A percentile compares a stretch with the other conserved stretches of the same genome.
Evolutionary conservation across 2,329 filamentous ascomycete species (phyloP).

Genomic region (Colletotrichum sp.): DNA sequence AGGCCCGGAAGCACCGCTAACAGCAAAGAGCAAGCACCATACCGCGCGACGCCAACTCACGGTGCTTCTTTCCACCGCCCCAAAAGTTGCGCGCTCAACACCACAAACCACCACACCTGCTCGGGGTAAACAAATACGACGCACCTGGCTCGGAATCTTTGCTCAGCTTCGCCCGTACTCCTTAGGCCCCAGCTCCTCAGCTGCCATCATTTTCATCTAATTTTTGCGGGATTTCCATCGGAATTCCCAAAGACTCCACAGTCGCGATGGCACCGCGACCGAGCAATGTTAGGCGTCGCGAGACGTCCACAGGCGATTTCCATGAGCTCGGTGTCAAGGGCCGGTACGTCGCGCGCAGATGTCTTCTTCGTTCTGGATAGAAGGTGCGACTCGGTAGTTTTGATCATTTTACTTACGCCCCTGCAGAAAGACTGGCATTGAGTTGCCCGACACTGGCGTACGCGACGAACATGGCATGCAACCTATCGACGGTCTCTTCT

Average conservation of each 20-base stretch:
- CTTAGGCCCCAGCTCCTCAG: background rate
- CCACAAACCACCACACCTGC: background rate
- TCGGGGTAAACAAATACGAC: conserved; percentile 4
- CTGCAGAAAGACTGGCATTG: conserved; percentile 85
- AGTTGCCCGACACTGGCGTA: conserved; percentile 75
- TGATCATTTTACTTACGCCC: background rate
- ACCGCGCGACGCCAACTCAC: background rate
- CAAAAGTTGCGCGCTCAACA: conserved; percentile 8
- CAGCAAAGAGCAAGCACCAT: background rate
- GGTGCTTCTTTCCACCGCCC: background rate
- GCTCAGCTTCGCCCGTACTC: background rate
- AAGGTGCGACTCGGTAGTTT: background rate
- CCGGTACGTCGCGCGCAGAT: conserved; percentile 41
- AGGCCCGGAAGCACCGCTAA: background rate
- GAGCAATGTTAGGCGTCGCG: conserved; percentile 11
- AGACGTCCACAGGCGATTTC: conserved; percentile 42
- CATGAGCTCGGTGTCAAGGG: conserved; percentile 56
- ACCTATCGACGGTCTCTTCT: conserved; percentile 85
- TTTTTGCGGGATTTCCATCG: background rate
- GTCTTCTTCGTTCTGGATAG: background rate
- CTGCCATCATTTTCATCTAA: background rate
- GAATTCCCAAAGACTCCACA: background rate
- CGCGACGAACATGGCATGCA: conserved; percentile 95
- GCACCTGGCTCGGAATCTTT: background rate
- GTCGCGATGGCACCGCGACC: conserved; percentile 16